phyloP scores from a whole-genome alignment of 2,329 filamentous ascomycete genomes.

The Sarocladium strictum region DNA sequence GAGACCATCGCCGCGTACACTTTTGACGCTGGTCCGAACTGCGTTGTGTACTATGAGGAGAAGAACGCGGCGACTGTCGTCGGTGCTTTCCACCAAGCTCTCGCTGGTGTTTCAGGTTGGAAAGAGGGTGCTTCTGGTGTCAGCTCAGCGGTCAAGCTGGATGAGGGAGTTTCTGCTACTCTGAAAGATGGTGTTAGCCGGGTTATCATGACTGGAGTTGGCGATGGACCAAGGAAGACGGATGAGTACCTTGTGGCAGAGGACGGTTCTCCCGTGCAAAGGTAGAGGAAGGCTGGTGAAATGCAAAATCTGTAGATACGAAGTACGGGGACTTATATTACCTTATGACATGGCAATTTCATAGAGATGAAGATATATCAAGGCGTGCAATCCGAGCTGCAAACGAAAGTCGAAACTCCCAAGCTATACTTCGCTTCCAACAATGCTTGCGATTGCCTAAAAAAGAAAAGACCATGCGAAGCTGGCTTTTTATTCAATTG shows the following conservation, averaged over 20 bases:
- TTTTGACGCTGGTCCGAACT: constrained; percentile 95
- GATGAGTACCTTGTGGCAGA: constrained; percentile 70
- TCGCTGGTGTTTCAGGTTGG: constrained; percentile 66
- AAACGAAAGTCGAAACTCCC: too few species aligned
- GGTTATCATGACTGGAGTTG: constrained; percentile 87
- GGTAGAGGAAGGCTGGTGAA: constrained; percentile 17
- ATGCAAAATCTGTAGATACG: neutral
- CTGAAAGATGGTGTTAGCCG: constrained; percentile 77
- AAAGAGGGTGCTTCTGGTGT: constrained; percentile 50
- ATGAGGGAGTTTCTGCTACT: constrained; percentile 57
- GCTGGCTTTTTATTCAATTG: too few species aligned
- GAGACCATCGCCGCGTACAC: constrained; percentile 87
- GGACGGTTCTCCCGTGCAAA: constrained; percentile 46
- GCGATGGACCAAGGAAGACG: constrained; percentile 78
- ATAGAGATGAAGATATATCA: constrained; percentile 2
- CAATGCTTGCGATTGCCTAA: too few species aligned
- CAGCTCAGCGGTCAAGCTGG: constrained; percentile 50
- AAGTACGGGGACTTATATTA: neutral
- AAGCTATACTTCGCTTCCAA: too few species aligned
- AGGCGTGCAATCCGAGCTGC: too few species aligned
- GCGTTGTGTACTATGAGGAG: constrained; percentile 90
- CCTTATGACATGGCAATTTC: neutral
- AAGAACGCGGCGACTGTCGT: constrained; percentile 68
- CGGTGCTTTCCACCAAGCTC: constrained; percentile 67
- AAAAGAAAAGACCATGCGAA: too few species aligned